These are phyloP conservation scores for Verticillium nonalfalfae DNA, from an alignment of 2,329 filamentous ascomycete species.

Conservation along the genomic window DNA sequence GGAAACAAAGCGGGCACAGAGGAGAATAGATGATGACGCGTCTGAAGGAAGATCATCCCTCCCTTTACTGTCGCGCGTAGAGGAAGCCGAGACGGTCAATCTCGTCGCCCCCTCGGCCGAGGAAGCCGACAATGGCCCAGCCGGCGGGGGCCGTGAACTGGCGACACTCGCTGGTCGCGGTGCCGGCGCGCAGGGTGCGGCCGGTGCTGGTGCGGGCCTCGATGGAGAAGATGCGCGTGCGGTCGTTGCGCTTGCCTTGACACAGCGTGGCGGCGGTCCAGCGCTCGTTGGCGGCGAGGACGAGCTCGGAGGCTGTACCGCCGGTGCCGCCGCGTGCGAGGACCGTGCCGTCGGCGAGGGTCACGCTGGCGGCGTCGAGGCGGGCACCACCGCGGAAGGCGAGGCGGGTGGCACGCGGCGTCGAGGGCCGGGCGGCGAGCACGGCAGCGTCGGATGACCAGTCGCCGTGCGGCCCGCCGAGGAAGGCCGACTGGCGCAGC, in stretches of 20 bases:
- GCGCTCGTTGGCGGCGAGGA: constrained; percentile 37
- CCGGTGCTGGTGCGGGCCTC: constrained; percentile 44
- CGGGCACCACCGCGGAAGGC: constrained; percentile 40
- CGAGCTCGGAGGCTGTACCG: constrained; percentile 34
- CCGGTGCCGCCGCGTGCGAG: constrained; percentile 49
- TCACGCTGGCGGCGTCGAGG: constrained; percentile 43
- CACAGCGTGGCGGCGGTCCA: constrained; percentile 44
- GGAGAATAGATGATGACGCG: not conserved
- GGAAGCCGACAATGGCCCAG: constrained; percentile 47
- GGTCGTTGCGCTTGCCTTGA: constrained; percentile 34
- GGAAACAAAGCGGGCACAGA: not conserved
- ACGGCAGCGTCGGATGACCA: constrained; percentile 51
- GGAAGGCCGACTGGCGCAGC: constrained; percentile 37
- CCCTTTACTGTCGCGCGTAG: constrained; percentile 32
- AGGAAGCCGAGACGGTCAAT: constrained; percentile 47
- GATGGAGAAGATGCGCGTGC: constrained; percentile 50
- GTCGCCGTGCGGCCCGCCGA: constrained; percentile 39
- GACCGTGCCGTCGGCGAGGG: constrained; percentile 38
- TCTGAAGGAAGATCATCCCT: not conserved
- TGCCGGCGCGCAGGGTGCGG: constrained; percentile 36
- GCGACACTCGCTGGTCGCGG: constrained; percentile 37
- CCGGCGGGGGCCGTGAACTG: constrained; percentile 38
- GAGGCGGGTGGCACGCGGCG: constrained; percentile 28
- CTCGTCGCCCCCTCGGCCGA: constrained; percentile 46
- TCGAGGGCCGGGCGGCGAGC: constrained; percentile 21